Evolutionary conservation across 176 grass and related monocot species (phyloP).

Genomic region (Rhynchospora breviuscula): DNA sequence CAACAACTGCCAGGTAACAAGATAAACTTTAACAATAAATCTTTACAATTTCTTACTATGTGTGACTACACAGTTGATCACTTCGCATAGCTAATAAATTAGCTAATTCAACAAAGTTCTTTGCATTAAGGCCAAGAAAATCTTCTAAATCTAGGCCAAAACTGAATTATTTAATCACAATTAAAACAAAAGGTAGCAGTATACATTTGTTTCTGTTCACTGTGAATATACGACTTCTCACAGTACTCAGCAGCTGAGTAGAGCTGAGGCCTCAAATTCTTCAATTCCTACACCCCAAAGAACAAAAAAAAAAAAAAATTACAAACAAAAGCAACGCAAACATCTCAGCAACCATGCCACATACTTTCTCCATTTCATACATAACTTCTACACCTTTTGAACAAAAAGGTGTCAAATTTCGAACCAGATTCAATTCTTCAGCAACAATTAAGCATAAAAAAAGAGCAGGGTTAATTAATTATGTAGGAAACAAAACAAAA

Average conservation of each 20-base stretch:
- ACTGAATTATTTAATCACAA: constrained; percentile 1
- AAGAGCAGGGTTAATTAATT: background rate
- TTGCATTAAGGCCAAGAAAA: background rate
- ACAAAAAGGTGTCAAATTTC: background rate
- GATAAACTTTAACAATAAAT: background rate
- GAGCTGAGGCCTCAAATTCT: constrained; percentile 95
- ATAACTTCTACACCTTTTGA: background rate
- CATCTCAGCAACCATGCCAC: background rate
- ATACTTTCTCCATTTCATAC: constrained; percentile 2
- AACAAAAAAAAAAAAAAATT: background rate
- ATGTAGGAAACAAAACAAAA: background rate
- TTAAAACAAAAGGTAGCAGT: constrained; percentile 12
- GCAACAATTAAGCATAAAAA: background rate
- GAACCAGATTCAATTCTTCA: constrained; percentile 20
- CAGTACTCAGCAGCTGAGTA: constrained; percentile 89
- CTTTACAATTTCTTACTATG: background rate
- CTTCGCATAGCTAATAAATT: background rate
- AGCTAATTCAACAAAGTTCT: background rate
- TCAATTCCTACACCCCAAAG: constrained; percentile 69
- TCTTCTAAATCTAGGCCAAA: background rate
- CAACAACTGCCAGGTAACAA: background rate
- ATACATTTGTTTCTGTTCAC: constrained; percentile 87
- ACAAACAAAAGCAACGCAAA: constrained; percentile 9
- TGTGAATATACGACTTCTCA: constrained; percentile 91
- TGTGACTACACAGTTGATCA: background rate